Percentiles rank a stretch among this genome's conserved stretches.
These are phyloP conservation scores for Fraxinus velutina DNA, from an alignment of 305 asterid species.

Conservation along the genomic window DNA sequence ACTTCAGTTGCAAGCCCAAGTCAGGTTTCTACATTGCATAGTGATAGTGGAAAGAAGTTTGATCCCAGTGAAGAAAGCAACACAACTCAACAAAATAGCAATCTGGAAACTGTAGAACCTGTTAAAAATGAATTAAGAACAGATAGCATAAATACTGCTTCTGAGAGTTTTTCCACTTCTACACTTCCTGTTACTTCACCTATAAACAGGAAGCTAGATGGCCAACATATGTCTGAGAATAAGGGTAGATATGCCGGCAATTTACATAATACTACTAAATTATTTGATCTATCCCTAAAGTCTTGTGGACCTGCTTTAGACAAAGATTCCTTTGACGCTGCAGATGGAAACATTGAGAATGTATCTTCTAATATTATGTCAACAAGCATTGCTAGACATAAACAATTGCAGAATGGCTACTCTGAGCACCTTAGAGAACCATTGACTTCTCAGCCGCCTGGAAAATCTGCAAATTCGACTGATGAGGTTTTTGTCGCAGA, in stretches of 20 bases:
- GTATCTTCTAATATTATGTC: constrained; percentile 43
- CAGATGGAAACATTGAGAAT: constrained; percentile 35
- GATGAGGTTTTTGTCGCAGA: constrained; percentile 24
- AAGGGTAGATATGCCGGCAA: constrained; percentile 7
- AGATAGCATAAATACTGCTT: constrained; percentile 29
- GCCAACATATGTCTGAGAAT: constrained; percentile 31
- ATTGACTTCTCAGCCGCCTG: constrained; percentile 30
- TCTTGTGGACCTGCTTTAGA: constrained; percentile 36
- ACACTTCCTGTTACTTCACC: constrained; percentile 25
- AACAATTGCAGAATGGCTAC: constrained; percentile 29
- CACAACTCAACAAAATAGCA: constrained; percentile 37
- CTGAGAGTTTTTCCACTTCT: constrained; percentile 34
- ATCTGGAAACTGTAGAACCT: constrained; percentile 30
- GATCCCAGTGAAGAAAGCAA: constrained; percentile 37
- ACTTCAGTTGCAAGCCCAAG: constrained; percentile 45
- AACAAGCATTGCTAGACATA: constrained; percentile 41
- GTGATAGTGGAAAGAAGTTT: constrained; percentile 38
- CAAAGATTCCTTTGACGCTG: constrained; percentile 30
- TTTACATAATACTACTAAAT: constrained; percentile 21
- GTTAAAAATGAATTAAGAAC: constrained; percentile 26
- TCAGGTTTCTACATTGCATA: constrained; percentile 37
- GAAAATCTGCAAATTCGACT: constrained; percentile 29
- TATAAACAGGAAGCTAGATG: constrained; percentile 29
- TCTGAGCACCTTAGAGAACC: constrained; percentile 36
- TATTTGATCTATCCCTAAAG: constrained; percentile 33